Conservation (phyloP, 2,329 filamentous ascomycete species). For the Hypoxylon sp. region DNA sequence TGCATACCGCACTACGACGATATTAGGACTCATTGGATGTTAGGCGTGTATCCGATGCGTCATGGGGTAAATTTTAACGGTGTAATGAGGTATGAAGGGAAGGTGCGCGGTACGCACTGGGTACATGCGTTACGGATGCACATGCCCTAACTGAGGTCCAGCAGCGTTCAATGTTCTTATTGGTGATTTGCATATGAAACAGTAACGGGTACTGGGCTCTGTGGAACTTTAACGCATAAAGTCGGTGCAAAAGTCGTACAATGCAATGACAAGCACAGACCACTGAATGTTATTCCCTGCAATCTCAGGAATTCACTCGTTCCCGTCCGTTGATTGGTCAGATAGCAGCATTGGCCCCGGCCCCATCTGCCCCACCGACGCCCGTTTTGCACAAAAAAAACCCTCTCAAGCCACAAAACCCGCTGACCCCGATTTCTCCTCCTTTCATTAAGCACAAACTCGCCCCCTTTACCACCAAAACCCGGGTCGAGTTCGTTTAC, state of each 20-base stretch:
- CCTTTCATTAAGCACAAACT: conserved; percentile 53
- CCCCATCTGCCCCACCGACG: conserved; percentile 25
- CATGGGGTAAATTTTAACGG: conserved; percentile 1
- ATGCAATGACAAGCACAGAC: conserved; percentile 50
- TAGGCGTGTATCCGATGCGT: conserved; percentile 8
- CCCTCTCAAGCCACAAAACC: conserved; percentile 44
- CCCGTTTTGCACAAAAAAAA: conserved; percentile 41
- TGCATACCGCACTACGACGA: conserved; percentile 11
- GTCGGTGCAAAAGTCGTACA: conserved; percentile 32
- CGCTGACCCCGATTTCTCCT: conserved; percentile 50
- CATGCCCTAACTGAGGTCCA: conserved; percentile 27
- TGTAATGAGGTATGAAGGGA: conserved; percentile 2
- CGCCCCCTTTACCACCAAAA: conserved; percentile 54
- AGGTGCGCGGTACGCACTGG: conserved; percentile 15
- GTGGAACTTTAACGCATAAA: conserved; percentile 46
- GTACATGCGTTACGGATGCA: conserved; percentile 16
- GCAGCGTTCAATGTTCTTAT: not conserved
- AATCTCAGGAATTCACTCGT: conserved; percentile 3
- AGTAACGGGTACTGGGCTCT: conserved; percentile 22
- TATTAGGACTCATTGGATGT: conserved; percentile 2
- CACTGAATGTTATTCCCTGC: conserved; percentile 42
- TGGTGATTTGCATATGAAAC: conserved; percentile 38
- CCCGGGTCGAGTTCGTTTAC: conserved; percentile 53
- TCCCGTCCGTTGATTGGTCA: conserved; percentile 16
- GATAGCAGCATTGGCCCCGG: conserved; percentile 20